Evolutionary conservation across 1,284 basidiomycete species (phyloP).

Genomic region (Rhodotorula sp.): DNA sequence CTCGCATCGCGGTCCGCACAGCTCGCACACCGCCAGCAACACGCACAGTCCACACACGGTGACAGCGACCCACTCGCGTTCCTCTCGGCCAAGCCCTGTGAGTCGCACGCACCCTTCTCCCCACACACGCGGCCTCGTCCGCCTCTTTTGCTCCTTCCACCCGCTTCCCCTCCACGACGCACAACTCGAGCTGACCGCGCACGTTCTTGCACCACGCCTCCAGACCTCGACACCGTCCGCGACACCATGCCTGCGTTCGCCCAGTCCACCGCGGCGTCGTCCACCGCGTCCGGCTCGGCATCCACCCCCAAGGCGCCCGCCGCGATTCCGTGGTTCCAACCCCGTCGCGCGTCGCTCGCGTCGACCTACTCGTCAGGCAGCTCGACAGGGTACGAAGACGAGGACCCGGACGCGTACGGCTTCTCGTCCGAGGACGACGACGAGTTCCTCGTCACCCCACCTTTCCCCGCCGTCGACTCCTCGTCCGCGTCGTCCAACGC

Average conservation of each 20-base stretch:
- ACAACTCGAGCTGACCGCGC: not conserved
- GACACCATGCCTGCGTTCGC: conserved; percentile 2
- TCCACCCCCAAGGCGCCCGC: not conserved
- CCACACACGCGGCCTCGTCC: not conserved
- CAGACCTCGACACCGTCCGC: conserved; percentile 2
- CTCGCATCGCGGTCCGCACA: too few species aligned
- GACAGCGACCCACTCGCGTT: not conserved
- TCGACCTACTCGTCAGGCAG: conserved; percentile 18
- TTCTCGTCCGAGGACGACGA: conserved; percentile 26
- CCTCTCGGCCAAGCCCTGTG: conserved; percentile 1
- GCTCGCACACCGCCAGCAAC: too few species aligned
- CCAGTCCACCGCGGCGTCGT: not conserved
- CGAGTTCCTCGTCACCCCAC: conserved; percentile 17
- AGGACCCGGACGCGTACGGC: conserved; percentile 14
- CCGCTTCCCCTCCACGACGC: not conserved
- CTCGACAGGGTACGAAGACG: conserved; percentile 18
- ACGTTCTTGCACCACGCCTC: too few species aligned
- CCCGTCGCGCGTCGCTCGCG: conserved; percentile 16
- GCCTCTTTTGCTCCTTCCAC: too few species aligned
- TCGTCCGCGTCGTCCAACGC: not conserved
- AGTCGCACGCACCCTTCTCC: not conserved
- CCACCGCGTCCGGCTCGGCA: conserved; percentile 4
- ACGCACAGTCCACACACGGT: too few species aligned
- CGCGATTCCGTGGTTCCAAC: not conserved
- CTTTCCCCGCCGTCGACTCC: conserved; percentile 13